These are phyloP conservation scores for Sugiyamaella smithiae DNA, from an alignment of 805 yeast species.

Conservation along the genomic window DNA sequence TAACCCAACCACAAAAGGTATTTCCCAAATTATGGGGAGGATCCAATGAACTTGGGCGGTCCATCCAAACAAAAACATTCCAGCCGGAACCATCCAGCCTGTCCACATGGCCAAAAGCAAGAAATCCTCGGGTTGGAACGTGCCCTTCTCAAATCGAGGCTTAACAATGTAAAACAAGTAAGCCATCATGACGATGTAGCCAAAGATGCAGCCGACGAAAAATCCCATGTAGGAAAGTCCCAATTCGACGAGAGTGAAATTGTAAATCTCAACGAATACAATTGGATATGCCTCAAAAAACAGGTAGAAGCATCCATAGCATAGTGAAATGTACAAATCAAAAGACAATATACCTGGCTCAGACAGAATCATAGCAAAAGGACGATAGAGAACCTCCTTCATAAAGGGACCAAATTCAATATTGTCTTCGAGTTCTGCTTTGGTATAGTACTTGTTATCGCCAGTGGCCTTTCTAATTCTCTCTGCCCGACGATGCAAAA, in stretches of 20 bases:
- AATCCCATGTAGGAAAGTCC: conserved; percentile 50
- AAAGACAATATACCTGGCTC: conserved; percentile 59
- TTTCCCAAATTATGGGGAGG: conserved; percentile 45
- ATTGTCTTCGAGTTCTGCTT: conserved; percentile 41
- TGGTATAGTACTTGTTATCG: conserved; percentile 50
- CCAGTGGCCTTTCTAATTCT: conserved; percentile 48
- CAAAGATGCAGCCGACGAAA: conserved; percentile 45
- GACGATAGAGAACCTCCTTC: conserved; percentile 31
- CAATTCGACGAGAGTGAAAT: conserved; percentile 47
- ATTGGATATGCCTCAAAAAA: conserved; percentile 65
- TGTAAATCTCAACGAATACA: conserved; percentile 44
- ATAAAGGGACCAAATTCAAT: conserved; percentile 29
- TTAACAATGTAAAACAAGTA: conserved; percentile 9
- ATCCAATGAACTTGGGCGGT: conserved; percentile 51
- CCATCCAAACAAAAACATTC: conserved; percentile 53
- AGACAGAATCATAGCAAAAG: conserved; percentile 43
- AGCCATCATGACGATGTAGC: conserved; percentile 26
- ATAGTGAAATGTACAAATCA: conserved; percentile 49
- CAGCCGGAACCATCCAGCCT: conserved; percentile 38
- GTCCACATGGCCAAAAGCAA: conserved; percentile 19
- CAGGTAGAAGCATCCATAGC: conserved; percentile 52
- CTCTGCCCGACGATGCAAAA: conserved; percentile 47
- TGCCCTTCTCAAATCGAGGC: conserved; percentile 15
- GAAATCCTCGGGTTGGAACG: conserved; percentile 19
- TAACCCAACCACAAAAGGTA: conserved; percentile 39